These are phyloP conservation scores for Xylaria sp. DNA, from an alignment of 2,329 filamentous ascomycete genomes.

Conservation along the genomic window DNA sequence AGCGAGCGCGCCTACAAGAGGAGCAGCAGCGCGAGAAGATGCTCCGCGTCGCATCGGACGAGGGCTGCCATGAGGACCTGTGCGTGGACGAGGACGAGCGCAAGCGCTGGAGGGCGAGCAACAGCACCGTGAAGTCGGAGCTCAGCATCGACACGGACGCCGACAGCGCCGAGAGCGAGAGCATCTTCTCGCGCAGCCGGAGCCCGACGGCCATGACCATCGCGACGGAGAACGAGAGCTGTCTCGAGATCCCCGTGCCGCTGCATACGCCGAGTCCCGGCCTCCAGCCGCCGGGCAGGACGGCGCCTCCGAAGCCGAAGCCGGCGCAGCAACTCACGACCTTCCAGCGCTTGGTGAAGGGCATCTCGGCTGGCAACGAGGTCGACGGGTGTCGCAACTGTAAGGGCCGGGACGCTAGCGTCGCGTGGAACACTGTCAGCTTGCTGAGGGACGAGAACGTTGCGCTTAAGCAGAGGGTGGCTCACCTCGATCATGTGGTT, in stretches of 20 bases:
- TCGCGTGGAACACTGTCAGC: constrained; percentile 73
- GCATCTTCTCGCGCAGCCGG: constrained; percentile 69
- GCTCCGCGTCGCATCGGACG: constrained; percentile 46
- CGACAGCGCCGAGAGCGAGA: constrained; percentile 60
- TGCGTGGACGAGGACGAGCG: constrained; percentile 61
- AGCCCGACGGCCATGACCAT: constrained; percentile 63
- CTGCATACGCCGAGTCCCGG: constrained; percentile 1
- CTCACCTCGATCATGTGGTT: constrained; percentile 67
- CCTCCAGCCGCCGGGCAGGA: constrained; percentile 27
- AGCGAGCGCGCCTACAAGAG: constrained; percentile 56
- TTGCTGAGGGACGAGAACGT: constrained; percentile 70
- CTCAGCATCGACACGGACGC: constrained; percentile 64
- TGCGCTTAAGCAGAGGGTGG: constrained; percentile 67
- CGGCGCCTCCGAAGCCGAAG: constrained; percentile 44
- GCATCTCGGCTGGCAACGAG: constrained; percentile 54
- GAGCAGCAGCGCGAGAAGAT: constrained; percentile 49
- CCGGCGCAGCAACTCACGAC: constrained; percentile 54
- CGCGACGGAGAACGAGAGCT: constrained; percentile 43
- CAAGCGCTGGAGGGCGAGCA: constrained; percentile 55
- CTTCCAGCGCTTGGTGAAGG: constrained; percentile 61
- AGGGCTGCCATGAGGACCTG: constrained; percentile 60
- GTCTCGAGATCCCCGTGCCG: constrained; percentile 27
- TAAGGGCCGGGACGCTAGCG: constrained; percentile 65
- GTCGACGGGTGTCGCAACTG: constrained; percentile 63
- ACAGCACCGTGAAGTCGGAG: constrained; percentile 55